Base-by-base conservation (phyloP, 495 filamentous ascomycete genomes). In the Rusavskia elegans region DNA sequence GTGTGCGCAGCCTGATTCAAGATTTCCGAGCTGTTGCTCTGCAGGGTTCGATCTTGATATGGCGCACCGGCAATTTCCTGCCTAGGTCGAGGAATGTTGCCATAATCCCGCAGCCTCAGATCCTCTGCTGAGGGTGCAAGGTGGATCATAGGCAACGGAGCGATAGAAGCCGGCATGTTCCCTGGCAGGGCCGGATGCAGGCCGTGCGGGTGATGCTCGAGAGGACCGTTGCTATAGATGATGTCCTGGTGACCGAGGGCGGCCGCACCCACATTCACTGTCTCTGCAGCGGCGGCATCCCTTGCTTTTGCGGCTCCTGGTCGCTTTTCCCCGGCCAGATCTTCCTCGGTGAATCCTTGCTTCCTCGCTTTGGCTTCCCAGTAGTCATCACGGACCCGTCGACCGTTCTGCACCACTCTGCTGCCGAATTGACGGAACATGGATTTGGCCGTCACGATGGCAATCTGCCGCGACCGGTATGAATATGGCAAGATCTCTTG, bases 351-450 rank as follows among this genome's bases (percentile, higher is more conserved):
- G 61, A 99, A 99, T 17, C 92, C 92, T 63, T 99, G 92, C 64
- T 97, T 99, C 37, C 83, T 77, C 4, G 92, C 92, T 68, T 97
- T 99, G 60, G 79, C 83, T 61, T 97, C 92, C 92, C 92, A 97
- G 63, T 99, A 97, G 64, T 99, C 92, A 67, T 99, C 92, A 30
- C 90, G 82, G 35, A 99, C 92, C 11, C 93, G 79, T 54, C 89
- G 74, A 13, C 92, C 92, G 60, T 86, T 83, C 5, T 83, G 79
- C 53, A 99, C 93, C 37, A 99, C 83, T 50, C 93, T 75, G 59
- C 88, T 94, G n/a, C 92, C 92, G 63, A 99, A 99, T 66, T 99
- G 92, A 17, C 92, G 83, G 64, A 97, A 99, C 92, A 99, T 99
- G 45, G 92, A 96, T 55, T 85, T 82, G n/a, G 92, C 92, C 3